These are phyloP conservation scores for Candida endomychidarum DNA, from an alignment of 805 yeast species.

Conservation along the genomic window DNA sequence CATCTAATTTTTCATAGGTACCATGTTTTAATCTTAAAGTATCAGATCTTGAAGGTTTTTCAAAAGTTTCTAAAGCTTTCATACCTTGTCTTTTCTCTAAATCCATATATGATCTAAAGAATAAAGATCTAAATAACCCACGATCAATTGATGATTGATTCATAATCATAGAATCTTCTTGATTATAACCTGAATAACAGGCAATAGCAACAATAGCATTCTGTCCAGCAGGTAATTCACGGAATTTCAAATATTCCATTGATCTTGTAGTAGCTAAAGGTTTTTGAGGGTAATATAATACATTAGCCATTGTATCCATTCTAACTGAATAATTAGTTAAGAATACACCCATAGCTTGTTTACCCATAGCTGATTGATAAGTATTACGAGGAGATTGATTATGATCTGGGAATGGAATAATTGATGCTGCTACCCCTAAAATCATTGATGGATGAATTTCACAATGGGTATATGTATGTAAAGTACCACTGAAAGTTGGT, in stretches of 20 bases:
- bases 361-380: constrained; percentile 99
- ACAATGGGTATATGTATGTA: constrained; percentile 93
- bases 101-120: constrained; percentile 97
- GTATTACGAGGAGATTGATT: constrained; percentile 99
- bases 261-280: constrained; percentile 97
- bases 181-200: constrained; percentile 98
- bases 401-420: constrained; percentile 99
- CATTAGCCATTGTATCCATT: constrained; percentile 99
- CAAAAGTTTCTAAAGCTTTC: constrained; percentile 97
- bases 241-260: constrained; percentile 94
- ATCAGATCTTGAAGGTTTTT: constrained; percentile 92
- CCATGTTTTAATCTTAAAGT: constrained; percentile 96
- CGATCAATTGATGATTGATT: constrained; percentile 96
- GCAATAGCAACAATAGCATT: constrained; percentile 98
- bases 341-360: constrained; percentile 99
- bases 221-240: constrained; percentile 99
- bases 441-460: constrained; percentile 99
- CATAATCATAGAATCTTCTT: constrained; percentile 99
- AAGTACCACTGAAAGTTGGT: constrained; percentile 51
- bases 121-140: constrained; percentile 92
- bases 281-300: constrained; percentile 94
- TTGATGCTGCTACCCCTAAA: constrained; percentile 96
- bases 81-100: constrained; percentile 98
- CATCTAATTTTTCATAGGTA: constrained; percentile 96
- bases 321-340: constrained; percentile 92